These are phyloP conservation scores for Endocalyx cinctus DNA, from an alignment of 2,329 filamentous ascomycete species.

Conservation along the genomic window DNA sequence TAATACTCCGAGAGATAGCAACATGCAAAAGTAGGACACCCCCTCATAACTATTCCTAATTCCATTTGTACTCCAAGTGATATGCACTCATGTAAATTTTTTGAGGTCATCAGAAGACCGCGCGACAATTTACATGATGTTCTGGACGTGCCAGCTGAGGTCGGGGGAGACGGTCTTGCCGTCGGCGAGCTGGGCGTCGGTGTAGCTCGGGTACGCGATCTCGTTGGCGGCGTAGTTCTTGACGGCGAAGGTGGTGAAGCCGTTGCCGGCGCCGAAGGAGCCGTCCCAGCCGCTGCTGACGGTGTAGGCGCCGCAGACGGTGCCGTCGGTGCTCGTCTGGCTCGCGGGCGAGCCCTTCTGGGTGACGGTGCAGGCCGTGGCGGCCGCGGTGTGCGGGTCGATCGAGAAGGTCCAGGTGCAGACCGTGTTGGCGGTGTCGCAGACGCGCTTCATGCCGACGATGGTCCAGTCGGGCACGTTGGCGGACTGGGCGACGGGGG, in stretches of 20 bases:
- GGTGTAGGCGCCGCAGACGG: slow-evolving; percentile 43
- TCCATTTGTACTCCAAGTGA: not conserved
- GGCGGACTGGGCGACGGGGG: slow-evolving; percentile 18
- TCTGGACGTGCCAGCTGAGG: slow-evolving; percentile 23
- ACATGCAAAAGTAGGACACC: not conserved
- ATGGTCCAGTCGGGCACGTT: slow-evolving; percentile 34
- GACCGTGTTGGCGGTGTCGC: slow-evolving; percentile 32
- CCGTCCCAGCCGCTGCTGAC: slow-evolving; percentile 52
- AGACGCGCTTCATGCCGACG: slow-evolving; percentile 31
- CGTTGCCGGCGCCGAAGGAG: slow-evolving; percentile 46
- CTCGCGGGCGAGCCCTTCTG: slow-evolving; percentile 28
- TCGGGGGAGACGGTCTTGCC: slow-evolving; percentile 44
- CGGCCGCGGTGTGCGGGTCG: slow-evolving; percentile 22
- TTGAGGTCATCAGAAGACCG: not conserved
- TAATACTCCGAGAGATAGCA: not conserved
- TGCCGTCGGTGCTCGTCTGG: slow-evolving; percentile 33
- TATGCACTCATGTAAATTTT: not conserved
- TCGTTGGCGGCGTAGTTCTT: slow-evolving; percentile 36
- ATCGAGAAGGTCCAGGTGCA: slow-evolving; percentile 39
- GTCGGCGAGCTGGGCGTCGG: slow-evolving; percentile 42
- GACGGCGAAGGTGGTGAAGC: slow-evolving; percentile 51
- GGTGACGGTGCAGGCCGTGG: slow-evolving; percentile 34
- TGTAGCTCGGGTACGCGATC: slow-evolving; percentile 51
- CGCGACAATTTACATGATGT: slow-evolving; percentile 2
- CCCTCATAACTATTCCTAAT: not conserved